phyloP scores from a whole-genome alignment of 1,284 basidiomycete genomes.

The Puccinia coronata region DNA sequence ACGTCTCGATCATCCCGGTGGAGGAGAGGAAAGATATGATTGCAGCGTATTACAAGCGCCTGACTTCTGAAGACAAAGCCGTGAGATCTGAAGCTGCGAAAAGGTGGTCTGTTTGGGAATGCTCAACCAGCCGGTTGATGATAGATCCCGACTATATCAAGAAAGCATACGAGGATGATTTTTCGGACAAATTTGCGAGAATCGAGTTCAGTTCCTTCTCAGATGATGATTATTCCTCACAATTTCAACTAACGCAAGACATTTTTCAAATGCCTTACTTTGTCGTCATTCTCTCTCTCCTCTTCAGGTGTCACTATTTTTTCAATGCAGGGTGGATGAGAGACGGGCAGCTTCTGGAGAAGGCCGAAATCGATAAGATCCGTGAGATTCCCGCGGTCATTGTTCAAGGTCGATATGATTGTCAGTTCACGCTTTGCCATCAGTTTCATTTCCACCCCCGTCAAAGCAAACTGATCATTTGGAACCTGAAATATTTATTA shows the following conservation, averaged over 20 bases:
- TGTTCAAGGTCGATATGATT: constrained; percentile 72
- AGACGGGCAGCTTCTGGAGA: constrained; percentile 81
- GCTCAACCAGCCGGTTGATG: constrained; percentile 56
- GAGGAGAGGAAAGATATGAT: constrained; percentile 57
- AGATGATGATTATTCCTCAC: background rate
- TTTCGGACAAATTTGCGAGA: constrained; percentile 47
- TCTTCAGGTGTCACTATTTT: constrained; percentile 48
- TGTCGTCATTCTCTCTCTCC: background rate
- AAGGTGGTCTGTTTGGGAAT: constrained; percentile 58
- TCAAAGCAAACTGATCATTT: too few species aligned
- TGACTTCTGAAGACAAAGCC: constrained; percentile 54
- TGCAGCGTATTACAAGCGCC: constrained; percentile 56
- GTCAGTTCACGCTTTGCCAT: constrained; percentile 18
- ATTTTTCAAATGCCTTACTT: constrained; percentile 8
- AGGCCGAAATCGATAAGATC: constrained; percentile 84
- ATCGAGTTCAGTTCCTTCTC: constrained; percentile 39
- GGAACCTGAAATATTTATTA: too few species aligned
- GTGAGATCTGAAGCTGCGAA: constrained; percentile 55
- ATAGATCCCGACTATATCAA: constrained; percentile 54
- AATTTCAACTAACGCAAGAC: constrained; percentile 45
- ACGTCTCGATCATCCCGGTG: constrained; percentile 55
- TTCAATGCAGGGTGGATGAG: constrained; percentile 74
- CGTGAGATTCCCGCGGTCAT: constrained; percentile 80
- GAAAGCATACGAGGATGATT: constrained; percentile 46
- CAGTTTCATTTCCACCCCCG: too few species aligned